Percentiles rank a stretch among this genome's conserved stretches.
Evolutionary conservation across 2,329 filamentous ascomycete genomes (phyloP).

Genomic region (Epichloe baconii): DNA sequence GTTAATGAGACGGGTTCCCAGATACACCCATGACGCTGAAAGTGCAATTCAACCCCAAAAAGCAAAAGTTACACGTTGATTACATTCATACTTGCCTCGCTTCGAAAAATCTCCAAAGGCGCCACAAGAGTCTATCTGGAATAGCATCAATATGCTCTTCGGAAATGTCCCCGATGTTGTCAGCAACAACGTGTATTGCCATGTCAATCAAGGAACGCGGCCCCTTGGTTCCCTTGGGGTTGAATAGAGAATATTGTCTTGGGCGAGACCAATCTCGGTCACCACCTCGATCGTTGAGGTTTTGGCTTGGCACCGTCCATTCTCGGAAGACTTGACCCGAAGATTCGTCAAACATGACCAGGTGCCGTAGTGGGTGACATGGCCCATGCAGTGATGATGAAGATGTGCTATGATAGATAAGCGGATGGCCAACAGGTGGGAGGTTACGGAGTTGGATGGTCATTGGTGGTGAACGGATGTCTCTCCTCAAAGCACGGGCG

Average conservation of each 20-base stretch:
- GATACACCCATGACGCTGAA: not conserved
- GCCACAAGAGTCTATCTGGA: slow-evolving; percentile 22
- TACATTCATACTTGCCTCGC: slow-evolving; percentile 20
- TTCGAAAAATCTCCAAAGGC: slow-evolving; percentile 27
- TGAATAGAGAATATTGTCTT: slow-evolving; percentile 16
- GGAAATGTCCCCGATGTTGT: slow-evolving; percentile 23
- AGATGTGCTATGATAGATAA: too few species aligned
- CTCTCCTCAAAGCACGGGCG: too few species aligned
- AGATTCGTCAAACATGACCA: slow-evolving; percentile 20
- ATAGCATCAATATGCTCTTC: slow-evolving; percentile 20
- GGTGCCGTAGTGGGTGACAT: too few species aligned
- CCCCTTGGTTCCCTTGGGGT: slow-evolving; percentile 16
- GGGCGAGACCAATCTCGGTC: slow-evolving; percentile 24
- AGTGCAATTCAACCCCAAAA: not conserved
- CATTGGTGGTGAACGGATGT: too few species aligned
- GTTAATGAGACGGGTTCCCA: not conserved
- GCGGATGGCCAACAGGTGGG: too few species aligned
- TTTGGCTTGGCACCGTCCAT: slow-evolving; percentile 20
- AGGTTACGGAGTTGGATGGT: too few species aligned
- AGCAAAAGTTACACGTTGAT: not conserved
- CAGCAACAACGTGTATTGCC: slow-evolving; percentile 22
- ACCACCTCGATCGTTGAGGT: slow-evolving; percentile 9
- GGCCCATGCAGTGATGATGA: too few species aligned
- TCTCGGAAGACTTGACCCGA: slow-evolving; percentile 25
- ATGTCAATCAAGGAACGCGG: slow-evolving; percentile 26